Conservation (phyloP, 140 eudicot genomes). For the Oenanthe javanica region DNA sequence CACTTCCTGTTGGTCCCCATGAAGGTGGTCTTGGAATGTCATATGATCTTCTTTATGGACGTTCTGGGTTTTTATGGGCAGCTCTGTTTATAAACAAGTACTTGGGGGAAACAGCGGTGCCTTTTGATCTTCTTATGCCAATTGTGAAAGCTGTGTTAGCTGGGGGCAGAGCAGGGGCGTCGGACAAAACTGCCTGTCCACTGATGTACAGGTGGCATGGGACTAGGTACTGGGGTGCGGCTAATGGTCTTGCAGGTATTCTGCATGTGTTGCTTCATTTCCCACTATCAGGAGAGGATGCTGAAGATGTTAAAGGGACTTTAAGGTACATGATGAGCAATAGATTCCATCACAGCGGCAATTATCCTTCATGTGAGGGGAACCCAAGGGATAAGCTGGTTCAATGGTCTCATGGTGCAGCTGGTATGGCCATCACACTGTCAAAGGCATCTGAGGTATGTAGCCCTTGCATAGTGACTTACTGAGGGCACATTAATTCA, state of each 20-base stretch:
- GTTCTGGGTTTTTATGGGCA: conserved; percentile 93
- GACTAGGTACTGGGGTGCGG: conserved; percentile 91
- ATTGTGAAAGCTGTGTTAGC: conserved; percentile 67
- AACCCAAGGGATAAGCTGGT: conserved; percentile 73
- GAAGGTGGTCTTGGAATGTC: conserved; percentile 99
- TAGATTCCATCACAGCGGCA: conserved; percentile 76
- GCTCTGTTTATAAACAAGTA: conserved; percentile 65
- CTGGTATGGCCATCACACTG: conserved; percentile 67
- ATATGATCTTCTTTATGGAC: conserved; percentile 79
- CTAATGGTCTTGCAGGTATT: conserved; percentile 95
- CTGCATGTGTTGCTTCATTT: conserved; percentile 75
- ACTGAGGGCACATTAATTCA: background rate
- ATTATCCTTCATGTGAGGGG: conserved; percentile 80
- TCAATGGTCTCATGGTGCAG: conserved; percentile 93
- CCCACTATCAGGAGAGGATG: conserved; percentile 47
- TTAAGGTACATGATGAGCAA: conserved; percentile 85
- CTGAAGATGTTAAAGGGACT: conserved; percentile 61
- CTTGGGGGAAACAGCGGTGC: conserved; percentile 49
- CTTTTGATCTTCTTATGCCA: conserved; percentile 44
- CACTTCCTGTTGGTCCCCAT: conserved; percentile 87
- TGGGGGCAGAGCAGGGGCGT: conserved; percentile 85
- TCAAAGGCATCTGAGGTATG: conserved; percentile 83
- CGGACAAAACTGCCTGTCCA: conserved; percentile 52
- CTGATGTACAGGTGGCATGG: conserved; percentile 94
- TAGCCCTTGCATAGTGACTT: background rate